Percentiles rank a stretch among this genome's conserved stretches.
phyloP scores from a whole-genome alignment of 805 yeast species.

The Brettanomyces custersianus region DNA sequence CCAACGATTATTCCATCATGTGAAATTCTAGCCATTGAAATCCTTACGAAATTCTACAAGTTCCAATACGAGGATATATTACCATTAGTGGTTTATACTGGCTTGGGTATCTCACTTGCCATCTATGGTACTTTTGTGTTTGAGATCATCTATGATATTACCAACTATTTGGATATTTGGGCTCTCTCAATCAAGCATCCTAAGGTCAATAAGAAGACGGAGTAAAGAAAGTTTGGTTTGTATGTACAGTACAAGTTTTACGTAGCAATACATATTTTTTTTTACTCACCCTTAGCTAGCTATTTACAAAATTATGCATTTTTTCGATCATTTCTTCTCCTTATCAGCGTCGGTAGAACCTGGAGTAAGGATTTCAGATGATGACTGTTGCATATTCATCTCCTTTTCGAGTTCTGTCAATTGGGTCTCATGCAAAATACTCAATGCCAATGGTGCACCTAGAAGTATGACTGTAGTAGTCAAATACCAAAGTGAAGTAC shows the following conservation, averaged over 20 bases:
- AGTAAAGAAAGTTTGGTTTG: background rate
- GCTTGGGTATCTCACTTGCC: conserved; percentile 59
- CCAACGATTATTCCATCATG: conserved; percentile 58
- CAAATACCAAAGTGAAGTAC: conserved; percentile 74
- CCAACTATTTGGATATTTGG: conserved; percentile 73
- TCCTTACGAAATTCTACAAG: conserved; percentile 29
- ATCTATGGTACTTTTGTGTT: conserved; percentile 64
- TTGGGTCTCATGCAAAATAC: conserved; percentile 89
- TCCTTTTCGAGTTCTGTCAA: conserved; percentile 90
- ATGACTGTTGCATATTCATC: conserved; percentile 63
- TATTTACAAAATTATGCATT: background rate
- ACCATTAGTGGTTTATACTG: conserved; percentile 49
- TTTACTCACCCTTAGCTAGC: background rate
- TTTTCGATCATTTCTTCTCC: background rate
- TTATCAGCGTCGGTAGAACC: conserved; percentile 41
- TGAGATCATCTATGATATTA: conserved; percentile 73
- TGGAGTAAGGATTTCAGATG: conserved; percentile 65
- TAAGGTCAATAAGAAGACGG: conserved; percentile 26
- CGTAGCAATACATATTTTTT: background rate
- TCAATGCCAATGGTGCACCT: conserved; percentile 88
- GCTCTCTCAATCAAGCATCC: conserved; percentile 80
- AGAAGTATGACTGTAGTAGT: conserved; percentile 77
- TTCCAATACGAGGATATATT: conserved; percentile 35
- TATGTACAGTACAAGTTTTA: background rate
- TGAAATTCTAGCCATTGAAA: conserved; percentile 32